phyloP scores from a whole-genome alignment of 1,139 yeast genomes.

The Lodderomyces margitis region DNA sequence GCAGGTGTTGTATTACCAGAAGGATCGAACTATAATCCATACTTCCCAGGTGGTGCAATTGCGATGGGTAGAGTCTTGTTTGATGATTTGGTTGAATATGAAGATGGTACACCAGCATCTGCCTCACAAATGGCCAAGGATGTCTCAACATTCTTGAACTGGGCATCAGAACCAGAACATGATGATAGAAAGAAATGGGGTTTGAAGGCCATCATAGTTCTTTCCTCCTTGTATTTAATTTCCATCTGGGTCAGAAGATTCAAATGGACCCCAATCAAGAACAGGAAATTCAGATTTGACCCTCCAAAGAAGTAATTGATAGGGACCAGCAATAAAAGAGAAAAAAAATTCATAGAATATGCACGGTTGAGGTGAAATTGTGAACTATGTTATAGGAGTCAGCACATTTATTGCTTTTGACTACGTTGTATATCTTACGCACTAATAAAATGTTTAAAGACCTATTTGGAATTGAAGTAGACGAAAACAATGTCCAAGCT shows the following conservation, averaged over 20 bases:
- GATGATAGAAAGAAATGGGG: slow-evolving; percentile 98
- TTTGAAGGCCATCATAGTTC: slow-evolving; percentile 81
- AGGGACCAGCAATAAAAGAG: too few relatives aligned
- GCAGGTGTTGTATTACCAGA: slow-evolving; percentile 94
- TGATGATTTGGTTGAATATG: slow-evolving; percentile 96
- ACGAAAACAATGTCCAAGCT: too few relatives aligned
- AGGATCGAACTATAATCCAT: slow-evolving; percentile 97
- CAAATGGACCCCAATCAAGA: slow-evolving; percentile 97
- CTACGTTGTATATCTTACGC: slow-evolving; percentile 1
- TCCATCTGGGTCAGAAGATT: slow-evolving; percentile 94
- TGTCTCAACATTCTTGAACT: slow-evolving; percentile 90
- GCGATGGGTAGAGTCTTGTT: slow-evolving; percentile 99
- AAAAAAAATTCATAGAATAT: not conserved
- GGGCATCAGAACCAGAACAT: slow-evolving; percentile 99
- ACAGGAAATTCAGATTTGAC: slow-evolving; percentile 89
- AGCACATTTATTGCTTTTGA: not conserved
- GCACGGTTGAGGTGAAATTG: not conserved
- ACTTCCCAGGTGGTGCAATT: slow-evolving; percentile 99
- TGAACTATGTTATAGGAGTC: not conserved
- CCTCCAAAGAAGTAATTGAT: slow-evolving; percentile 50
- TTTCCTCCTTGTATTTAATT: slow-evolving; percentile 76
- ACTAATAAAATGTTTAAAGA: slow-evolving; percentile 1
- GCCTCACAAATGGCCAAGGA: slow-evolving; percentile 99
- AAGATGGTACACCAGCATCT: slow-evolving; percentile 98
- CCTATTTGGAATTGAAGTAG: too few relatives aligned